Conservation (phyloP, 225 moss, liverwort and hornwort genomes). For the Neckera pumila region DNA sequence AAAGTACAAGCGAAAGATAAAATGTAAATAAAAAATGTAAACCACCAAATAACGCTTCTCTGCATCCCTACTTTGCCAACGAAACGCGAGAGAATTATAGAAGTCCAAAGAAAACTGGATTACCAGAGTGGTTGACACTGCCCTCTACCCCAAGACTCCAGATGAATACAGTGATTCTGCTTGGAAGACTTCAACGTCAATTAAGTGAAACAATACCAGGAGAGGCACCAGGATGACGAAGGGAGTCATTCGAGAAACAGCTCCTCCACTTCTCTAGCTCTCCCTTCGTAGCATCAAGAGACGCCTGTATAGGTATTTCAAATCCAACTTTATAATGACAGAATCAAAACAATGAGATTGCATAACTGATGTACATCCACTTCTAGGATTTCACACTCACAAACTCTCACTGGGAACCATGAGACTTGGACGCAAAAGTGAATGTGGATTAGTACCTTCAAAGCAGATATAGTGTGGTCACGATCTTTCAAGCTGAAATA, state of each 20-base stretch:
- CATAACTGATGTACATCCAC: background rate
- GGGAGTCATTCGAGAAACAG: conserved; percentile 45
- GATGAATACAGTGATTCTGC: background rate
- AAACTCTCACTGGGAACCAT: background rate
- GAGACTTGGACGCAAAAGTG: background rate
- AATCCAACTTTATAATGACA: background rate
- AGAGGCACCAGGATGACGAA: conserved; percentile 31
- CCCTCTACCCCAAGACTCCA: background rate
- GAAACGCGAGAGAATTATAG: background rate
- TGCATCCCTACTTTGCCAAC: background rate
- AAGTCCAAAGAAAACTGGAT: background rate
- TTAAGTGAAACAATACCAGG: conserved; percentile 31
- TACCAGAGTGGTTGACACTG: background rate
- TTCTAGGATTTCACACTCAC: background rate
- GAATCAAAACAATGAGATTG: background rate
- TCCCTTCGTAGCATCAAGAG: conserved; percentile 46
- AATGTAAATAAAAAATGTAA: background rate
- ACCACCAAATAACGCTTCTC: background rate
- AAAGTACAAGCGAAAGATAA: background rate
- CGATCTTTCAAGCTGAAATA: conserved; percentile 34
- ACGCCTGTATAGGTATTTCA: conserved; percentile 33
- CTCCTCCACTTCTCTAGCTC: conserved; percentile 70
- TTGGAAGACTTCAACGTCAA: background rate
- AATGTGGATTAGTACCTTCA: conserved; percentile 46
- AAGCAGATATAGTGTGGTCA: conserved; percentile 49